Evolutionary conservation across 495 filamentous ascomycete species (phyloP).

Genomic region (Xylaria acuta): DNA sequence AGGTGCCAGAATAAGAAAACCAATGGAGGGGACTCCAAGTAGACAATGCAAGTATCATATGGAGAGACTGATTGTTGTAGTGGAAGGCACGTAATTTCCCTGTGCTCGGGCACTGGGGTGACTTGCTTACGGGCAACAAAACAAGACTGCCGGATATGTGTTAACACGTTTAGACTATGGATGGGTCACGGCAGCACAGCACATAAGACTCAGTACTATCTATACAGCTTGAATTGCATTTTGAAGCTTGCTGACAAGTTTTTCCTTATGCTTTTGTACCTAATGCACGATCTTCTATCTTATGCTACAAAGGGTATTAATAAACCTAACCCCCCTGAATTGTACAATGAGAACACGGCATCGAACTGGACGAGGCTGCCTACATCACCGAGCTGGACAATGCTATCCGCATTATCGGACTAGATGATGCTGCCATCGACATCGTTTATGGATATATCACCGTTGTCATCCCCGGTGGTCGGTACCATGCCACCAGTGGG

Average conservation of each 20-base stretch:
- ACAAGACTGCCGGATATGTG: background rate
- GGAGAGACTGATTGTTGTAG: background rate
- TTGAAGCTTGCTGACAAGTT: background rate
- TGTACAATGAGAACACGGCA: background rate
- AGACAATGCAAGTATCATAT: background rate
- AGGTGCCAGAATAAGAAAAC: background rate
- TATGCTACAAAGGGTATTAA: constrained; percentile 24
- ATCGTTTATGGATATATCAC: constrained; percentile 30
- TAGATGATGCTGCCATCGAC: constrained; percentile 26
- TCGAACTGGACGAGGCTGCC: background rate
- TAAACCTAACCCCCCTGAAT: background rate
- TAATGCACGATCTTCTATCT: constrained; percentile 20
- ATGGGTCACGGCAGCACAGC: background rate
- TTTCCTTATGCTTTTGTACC: constrained; percentile 1
- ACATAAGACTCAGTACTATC: background rate
- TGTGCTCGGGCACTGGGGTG: background rate
- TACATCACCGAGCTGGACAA: no score
- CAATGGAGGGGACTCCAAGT: background rate
- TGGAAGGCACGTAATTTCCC: background rate
- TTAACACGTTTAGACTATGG: background rate
- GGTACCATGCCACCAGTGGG: constrained; percentile 48
- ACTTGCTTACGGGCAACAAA: background rate
- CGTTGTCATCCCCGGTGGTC: constrained; percentile 34
- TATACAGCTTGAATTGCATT: background rate
- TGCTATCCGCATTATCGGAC: background rate